These are phyloP conservation scores for Xylaria acuta DNA, from an alignment of 495 filamentous ascomycete genomes.

Conservation along the genomic window DNA sequence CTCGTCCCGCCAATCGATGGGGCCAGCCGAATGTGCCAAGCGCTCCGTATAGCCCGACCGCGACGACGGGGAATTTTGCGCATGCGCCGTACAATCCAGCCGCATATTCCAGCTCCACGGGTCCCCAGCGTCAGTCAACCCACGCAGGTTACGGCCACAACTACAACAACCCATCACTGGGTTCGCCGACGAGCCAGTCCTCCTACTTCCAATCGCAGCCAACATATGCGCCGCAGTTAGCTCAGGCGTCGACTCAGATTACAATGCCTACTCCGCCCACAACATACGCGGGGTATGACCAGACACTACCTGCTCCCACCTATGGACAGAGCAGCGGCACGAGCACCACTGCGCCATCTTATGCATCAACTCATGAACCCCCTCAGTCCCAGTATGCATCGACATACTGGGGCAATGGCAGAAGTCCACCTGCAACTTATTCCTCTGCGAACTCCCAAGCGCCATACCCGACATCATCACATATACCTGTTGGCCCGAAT, in stretches of 20 bases:
- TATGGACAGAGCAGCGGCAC: constrained; percentile 34
- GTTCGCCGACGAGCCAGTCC: constrained; percentile 43
- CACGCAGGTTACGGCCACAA: constrained; percentile 49
- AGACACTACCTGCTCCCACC: constrained; percentile 42
- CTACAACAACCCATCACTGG: constrained; percentile 47
- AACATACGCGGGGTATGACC: constrained; percentile 43
- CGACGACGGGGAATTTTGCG: constrained; percentile 33
- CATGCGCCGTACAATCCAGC: constrained; percentile 59
- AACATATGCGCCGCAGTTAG: constrained; percentile 36
- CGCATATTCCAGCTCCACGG: constrained; percentile 50
- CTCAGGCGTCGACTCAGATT: constrained; percentile 40
- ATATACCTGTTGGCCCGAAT: constrained; percentile 55
- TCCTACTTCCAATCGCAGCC: constrained; percentile 47
- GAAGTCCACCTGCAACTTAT: constrained; percentile 40
- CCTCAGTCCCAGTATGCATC: constrained; percentile 32
- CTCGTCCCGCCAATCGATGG: constrained; percentile 45
- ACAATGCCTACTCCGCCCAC: constrained; percentile 35
- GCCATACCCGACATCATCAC: constrained; percentile 53
- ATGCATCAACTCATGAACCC: constrained; percentile 32
- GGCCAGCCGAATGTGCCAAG: constrained; percentile 27
- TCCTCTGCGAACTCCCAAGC: constrained; percentile 44
- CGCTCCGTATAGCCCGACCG: constrained; percentile 38
- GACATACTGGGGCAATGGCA: constrained; percentile 29
- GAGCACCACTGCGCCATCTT: constrained; percentile 20
- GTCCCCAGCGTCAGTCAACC: constrained; percentile 53